Base-by-base conservation (phyloP, 345 rosid species). In the Arabidopsis arenosa region DNA sequence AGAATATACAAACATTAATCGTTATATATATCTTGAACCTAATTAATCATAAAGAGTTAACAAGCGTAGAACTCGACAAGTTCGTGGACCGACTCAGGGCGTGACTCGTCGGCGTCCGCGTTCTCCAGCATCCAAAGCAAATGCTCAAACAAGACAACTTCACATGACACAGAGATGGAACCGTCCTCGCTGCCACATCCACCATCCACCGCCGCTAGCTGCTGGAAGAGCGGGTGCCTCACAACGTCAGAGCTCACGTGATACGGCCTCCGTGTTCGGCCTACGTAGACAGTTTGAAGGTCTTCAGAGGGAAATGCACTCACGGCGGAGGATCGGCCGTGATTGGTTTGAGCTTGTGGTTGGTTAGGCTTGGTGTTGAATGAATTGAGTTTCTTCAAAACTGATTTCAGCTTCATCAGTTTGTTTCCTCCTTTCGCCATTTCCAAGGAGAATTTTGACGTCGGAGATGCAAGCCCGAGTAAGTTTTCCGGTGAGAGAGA, bases 61-160 rank as follows among this genome's bases (percentile, higher is more conserved):
- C 90, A 93, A 13, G 89, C 88, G 78, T 93, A 93, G 83, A 89
- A 93, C 76, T 91, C 89, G 28, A 83, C 94, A 10, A 93, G 89
- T 75, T 93, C 97, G 37, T 89, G 87, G 45, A 89, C 44, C 2
- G 98, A 89, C 79, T 91, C 97, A 0, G 87, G 88, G 9, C 83
- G 88, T 15, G 92, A 84, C 68, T 78, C 81, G 43, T 93, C 93
- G 0, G 86, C 93, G 66, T 89, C 93, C 0, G 89, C 92, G 33
- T 87, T 91, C 41, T 89, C 93, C 9, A 93, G 81, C 98, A 93
- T 93, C 98, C 98, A 93, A 32, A 91, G 96, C 81, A 91, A 76
- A 84, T 93, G 98, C 73, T 93, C 98, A 80, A 93, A 93, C 89
- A 93, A 54, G 7, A 93, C 98, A 52, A 93, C 98, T 81, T 93